A percentile compares a stretch with the other conserved stretches of the same genome.
These are phyloP conservation scores for Citrullus colocynthis DNA, from an alignment of 306 rosid species.

Conservation along the genomic window DNA sequence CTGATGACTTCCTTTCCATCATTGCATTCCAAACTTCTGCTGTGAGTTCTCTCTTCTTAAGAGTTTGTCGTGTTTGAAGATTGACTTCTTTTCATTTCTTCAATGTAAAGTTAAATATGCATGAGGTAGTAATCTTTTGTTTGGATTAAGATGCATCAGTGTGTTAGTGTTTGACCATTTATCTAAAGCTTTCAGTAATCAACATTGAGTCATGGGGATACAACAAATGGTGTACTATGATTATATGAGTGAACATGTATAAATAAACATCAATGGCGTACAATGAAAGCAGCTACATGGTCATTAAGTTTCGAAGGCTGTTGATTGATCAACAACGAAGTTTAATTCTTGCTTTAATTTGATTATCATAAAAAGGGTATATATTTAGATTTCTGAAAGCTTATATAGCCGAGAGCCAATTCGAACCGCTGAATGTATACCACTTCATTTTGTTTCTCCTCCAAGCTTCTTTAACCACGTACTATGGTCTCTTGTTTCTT, in stretches of 20 bases:
- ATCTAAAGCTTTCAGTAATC: neutral
- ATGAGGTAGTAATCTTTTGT: neutral
- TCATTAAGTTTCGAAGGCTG: neutral
- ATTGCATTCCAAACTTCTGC: constrained; percentile 76
- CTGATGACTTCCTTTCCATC: constrained; percentile 67
- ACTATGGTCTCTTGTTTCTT: neutral
- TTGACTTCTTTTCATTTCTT: neutral
- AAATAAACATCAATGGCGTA: neutral
- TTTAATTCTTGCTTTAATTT: neutral
- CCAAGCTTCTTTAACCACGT: neutral
- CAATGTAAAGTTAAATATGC: neutral
- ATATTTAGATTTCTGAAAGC: neutral
- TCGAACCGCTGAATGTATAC: neutral
- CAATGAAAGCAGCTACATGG: neutral
- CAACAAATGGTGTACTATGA: neutral
- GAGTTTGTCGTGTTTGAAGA: neutral
- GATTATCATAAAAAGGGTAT: neutral
- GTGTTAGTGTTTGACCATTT: neutral
- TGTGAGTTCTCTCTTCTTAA: constrained; percentile 32
- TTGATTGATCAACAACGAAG: neutral
- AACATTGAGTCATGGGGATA: neutral
- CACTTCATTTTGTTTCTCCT: neutral
- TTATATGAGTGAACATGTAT: neutral
- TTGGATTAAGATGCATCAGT: neutral
- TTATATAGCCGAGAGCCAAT: neutral